Base-by-base conservation (phyloP, 257 asterid genomes). In the Solanum tarijense region DNA sequence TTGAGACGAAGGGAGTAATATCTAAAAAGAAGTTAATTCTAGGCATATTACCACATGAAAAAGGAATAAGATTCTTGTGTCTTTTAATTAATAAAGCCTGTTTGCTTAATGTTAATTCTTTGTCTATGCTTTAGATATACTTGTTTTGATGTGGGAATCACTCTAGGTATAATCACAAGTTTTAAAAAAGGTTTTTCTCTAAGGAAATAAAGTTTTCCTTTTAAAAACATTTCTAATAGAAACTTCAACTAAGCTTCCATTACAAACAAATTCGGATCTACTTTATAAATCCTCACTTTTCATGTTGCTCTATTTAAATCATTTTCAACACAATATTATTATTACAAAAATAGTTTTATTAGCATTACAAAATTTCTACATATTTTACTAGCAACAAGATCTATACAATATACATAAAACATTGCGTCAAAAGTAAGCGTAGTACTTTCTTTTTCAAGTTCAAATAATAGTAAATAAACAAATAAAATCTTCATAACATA, bases 81-180 rank as follows among this genome's bases (percentile, higher is more conserved):
- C 82, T 38, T 88, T 88, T 32, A 43, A 35, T 11, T 65, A 55
- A 81, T 68, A 60, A 82, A 74, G 32, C 84, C 11, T 71, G 41
- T 5, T 25, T 85, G 46, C 31, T 18, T 73, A 46, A 43, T 81
- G 85, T 31, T n/a, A 43, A 65, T 60, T 79, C 52, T 43, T 65
- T 69, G 72, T 69, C 36, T 31, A 75, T n/a, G n/a, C 73, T 21
- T 52, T 79, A 13, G 78, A 21, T 68, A 20, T 60, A 31, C 43
- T 29, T n/a, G 84, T 85, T 87, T 72, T 86, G 74, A 83, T 81
- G 75, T 78, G n/a, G 84, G 52, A 12, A 29, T 87, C 92, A 90
- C 91, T 87, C 92, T 69, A 91, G 83, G 94, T 89, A 92, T 92
- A 91, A 88, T 87, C n/a, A 60, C 81, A 34, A 16, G 75, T 72